Evolutionary conservation across 2,329 filamentous ascomycete genomes (phyloP).

Genomic region (Elsinoe perseae): DNA sequence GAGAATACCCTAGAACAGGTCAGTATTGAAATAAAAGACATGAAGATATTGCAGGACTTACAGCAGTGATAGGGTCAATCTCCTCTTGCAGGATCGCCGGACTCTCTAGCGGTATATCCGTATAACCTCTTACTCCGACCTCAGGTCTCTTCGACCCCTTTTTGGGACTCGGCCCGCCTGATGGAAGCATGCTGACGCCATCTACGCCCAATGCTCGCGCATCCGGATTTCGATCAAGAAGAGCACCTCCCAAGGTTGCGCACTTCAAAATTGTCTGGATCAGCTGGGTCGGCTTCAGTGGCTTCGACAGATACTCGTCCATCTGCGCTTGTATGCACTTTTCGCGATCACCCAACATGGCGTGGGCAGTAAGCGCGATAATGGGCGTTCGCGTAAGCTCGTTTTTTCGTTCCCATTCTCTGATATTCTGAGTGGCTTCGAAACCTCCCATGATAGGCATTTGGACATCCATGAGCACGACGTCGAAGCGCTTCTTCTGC

Average conservation of each 20-base stretch:
- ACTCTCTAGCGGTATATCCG: constrained; percentile 60
- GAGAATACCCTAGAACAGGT: not conserved
- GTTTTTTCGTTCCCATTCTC: constrained; percentile 82
- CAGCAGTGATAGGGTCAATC: constrained; percentile 31
- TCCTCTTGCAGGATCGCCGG: constrained; percentile 55
- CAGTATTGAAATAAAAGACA: not conserved
- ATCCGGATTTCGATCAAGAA: constrained; percentile 66
- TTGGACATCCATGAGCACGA: constrained; percentile 98
- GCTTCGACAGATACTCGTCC: constrained; percentile 98
- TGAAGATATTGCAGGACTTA: not conserved
- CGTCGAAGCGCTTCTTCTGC: constrained; percentile 86
- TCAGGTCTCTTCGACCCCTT: constrained; percentile 23
- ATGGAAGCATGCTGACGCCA: constrained; percentile 1
- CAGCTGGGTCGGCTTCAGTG: constrained; percentile 90
- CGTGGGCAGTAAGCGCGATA: constrained; percentile 92
- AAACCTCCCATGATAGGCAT: constrained; percentile 99
- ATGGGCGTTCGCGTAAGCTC: constrained; percentile 81
- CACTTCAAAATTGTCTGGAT: constrained; percentile 98
- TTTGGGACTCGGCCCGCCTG: constrained; percentile 8
- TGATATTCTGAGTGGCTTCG: constrained; percentile 92
- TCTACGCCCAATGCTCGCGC: constrained; percentile 23
- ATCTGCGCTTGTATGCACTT: constrained; percentile 98
- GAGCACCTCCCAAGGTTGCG: constrained; percentile 76
- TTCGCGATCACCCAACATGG: constrained; percentile 96
- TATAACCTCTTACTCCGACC: constrained; percentile 57